phyloP scores from a whole-genome alignment of 2,329 filamentous ascomycete genomes.

The Chrysoporthe austroafricana region DNA sequence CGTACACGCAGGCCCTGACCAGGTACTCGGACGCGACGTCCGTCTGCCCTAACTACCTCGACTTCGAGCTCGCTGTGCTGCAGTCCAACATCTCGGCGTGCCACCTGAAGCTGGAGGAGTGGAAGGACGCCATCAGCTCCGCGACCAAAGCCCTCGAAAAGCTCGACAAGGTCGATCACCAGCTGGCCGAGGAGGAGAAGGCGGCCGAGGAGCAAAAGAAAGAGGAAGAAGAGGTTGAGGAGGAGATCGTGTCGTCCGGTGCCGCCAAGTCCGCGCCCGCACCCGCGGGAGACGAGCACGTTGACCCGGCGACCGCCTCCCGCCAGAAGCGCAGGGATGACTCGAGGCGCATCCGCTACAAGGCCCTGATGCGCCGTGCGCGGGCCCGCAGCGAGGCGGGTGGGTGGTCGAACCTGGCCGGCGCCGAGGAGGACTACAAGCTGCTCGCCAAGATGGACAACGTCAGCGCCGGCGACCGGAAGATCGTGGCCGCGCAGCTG shows the following conservation, averaged over 20 bases:
- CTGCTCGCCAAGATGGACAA: conserved; percentile 61
- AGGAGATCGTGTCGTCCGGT: conserved; percentile 63
- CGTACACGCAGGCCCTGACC: conserved; percentile 77
- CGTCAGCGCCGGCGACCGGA: conserved; percentile 67
- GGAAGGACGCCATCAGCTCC: conserved; percentile 78
- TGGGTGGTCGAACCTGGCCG: conserved; percentile 80
- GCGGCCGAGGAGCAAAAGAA: conserved; percentile 46
- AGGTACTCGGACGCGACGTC: conserved; percentile 81
- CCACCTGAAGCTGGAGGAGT: conserved; percentile 81
- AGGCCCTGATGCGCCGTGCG: conserved; percentile 80
- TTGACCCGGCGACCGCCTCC: conserved; percentile 36
- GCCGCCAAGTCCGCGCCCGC: conserved; percentile 55
- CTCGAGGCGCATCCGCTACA: conserved; percentile 76
- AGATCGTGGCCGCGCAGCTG: conserved; percentile 69
- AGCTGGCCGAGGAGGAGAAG: conserved; percentile 34
- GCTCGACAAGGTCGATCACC: conserved; percentile 63
- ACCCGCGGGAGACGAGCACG: conserved; percentile 32
- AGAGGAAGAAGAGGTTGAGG: conserved; percentile 53
- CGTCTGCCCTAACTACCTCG: conserved; percentile 80
- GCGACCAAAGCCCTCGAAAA: conserved; percentile 75
- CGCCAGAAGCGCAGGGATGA: conserved; percentile 56
- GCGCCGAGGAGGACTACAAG: conserved; percentile 81
- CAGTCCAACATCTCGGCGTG: conserved; percentile 89
- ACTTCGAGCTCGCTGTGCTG: conserved; percentile 86
- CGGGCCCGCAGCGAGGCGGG: conserved; percentile 71